These are phyloP conservation scores for Boeremia lycopersici DNA, from an alignment of 2,329 filamentous ascomycete genomes.

Conservation along the genomic window DNA sequence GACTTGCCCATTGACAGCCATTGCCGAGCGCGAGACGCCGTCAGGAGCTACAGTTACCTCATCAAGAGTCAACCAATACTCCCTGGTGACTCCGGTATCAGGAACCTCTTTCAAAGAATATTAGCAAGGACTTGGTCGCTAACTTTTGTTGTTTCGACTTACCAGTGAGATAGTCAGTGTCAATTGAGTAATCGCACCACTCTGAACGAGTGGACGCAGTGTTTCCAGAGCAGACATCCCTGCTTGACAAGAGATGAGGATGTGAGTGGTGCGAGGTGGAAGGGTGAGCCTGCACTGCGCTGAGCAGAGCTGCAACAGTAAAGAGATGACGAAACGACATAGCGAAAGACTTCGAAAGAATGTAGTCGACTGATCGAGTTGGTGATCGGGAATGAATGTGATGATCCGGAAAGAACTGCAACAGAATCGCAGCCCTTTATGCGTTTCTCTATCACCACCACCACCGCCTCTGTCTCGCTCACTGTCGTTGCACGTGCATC, in stretches of 20 bases:
- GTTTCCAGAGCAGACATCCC: slow-evolving; percentile 40
- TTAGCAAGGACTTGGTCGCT: not conserved
- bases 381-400: not conserved
- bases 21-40: slow-evolving; percentile 53
- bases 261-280: slow-evolving; percentile 1
- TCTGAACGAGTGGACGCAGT: slow-evolving; percentile 35
- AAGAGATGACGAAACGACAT: slow-evolving; percentile 8
- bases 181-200: slow-evolving; percentile 58
- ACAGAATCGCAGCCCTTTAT: slow-evolving; percentile 3
- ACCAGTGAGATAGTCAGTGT: slow-evolving; percentile 58
- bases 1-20: slow-evolving; percentile 46
- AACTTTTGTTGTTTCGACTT: not conserved
- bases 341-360: not conserved
- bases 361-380: not conserved
- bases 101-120: slow-evolving; percentile 45
- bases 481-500: not conserved
- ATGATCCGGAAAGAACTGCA: not conserved
- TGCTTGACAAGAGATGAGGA: slow-evolving; percentile 8
- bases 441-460: not conserved
- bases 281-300: slow-evolving; percentile 1
- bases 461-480: not conserved
- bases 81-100: slow-evolving; percentile 61
- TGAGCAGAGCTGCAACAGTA: not conserved
- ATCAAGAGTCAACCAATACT: slow-evolving; percentile 52
- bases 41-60: slow-evolving; percentile 58